Evolutionary conservation across 176 grass and related monocot species (phyloP).

Genomic region (Sorghum bicolor): Sorghum_bicolor_NCBIv3 NC_012875.2:55401001-55401500

Average conservation of each 20-base stretch:
- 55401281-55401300: neutral
- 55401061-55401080: neutral
- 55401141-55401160: conserved; percentile 3
- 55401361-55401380: neutral
- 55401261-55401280: conserved; percentile 16
- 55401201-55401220: neutral
- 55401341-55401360: conserved; percentile 23
- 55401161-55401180: conserved; percentile 42
- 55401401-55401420: conserved; percentile 39
- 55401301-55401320: neutral
- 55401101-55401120: conserved; percentile 23
- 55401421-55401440: conserved; percentile 40
- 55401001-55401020: neutral
- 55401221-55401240: neutral
- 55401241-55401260: neutral
- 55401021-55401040: conserved; percentile 5
- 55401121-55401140: conserved; percentile 13
- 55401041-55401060: neutral
- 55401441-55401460: conserved; percentile 20
- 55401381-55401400: neutral
- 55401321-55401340: neutral
- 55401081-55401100: neutral
- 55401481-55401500: conserved; percentile 47
- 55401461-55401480: conserved; percentile 18
- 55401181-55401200: conserved; percentile 13